Conservation (phyloP, 1,284 basidiomycete genomes). For the Ganoderma leucocontextum region DNA sequence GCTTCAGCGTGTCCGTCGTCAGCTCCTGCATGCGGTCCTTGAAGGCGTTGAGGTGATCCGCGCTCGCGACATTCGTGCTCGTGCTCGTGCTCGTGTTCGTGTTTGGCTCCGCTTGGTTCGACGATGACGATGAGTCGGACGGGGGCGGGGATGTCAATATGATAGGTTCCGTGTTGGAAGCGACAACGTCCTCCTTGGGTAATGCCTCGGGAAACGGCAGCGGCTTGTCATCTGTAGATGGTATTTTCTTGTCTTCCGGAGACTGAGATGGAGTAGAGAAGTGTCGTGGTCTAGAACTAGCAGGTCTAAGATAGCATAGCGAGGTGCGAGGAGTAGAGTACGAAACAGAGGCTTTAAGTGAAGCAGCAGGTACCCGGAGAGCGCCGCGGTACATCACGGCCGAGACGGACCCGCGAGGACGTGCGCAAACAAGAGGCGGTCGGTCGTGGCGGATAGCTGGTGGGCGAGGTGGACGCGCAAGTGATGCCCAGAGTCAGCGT, state of each 20-base stretch:
- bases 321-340: conserved; percentile 11
- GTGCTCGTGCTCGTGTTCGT: not conserved
- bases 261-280: conserved; percentile 24
- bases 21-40: conserved; percentile 53
- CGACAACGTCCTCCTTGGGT: not conserved
- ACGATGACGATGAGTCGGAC: conserved; percentile 2
- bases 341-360: not conserved
- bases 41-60: conserved; percentile 20
- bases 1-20: conserved; percentile 56
- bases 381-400: conserved; percentile 26
- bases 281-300: conserved; percentile 18
- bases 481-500: conserved; percentile 12
- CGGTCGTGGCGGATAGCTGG: not conserved
- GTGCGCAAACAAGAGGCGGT: not conserved
- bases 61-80: conserved; percentile 2
- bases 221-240: not conserved
- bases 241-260: conserved; percentile 12
- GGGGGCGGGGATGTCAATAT: not conserved
- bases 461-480: conserved; percentile 13
- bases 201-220: conserved; percentile 1
- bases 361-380: conserved; percentile 13
- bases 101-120: not conserved
- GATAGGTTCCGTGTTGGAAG: not conserved
- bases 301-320: conserved; percentile 8
- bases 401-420: not conserved